A percentile compares a stretch with the other conserved stretches of the same genome.
Evolutionary conservation across 345 rosid species (phyloP).

Genomic region (Durio zibethinus): DNA sequence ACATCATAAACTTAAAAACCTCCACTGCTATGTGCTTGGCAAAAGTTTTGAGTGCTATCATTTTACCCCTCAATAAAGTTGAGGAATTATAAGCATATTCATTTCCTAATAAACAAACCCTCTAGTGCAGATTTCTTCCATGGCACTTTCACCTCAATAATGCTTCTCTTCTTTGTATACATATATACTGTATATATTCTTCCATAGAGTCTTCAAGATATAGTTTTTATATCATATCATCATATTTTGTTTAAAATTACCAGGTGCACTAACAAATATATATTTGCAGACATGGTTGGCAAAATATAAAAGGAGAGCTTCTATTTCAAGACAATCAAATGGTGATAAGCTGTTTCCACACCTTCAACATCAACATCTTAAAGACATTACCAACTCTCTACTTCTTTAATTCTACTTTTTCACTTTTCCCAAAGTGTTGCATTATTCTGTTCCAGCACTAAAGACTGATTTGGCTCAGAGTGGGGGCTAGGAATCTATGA

Average conservation of each 20-base stretch:
- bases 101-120: background rate
- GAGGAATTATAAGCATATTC: background rate
- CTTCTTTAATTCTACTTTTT: slow-evolving; percentile 10
- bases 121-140: too few species aligned
- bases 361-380: slow-evolving; percentile 12
- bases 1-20: background rate
- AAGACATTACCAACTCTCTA: background rate
- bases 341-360: slow-evolving; percentile 25
- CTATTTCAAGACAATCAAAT: background rate
- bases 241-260: too few species aligned
- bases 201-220: too few species aligned
- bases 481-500: slow-evolving; percentile 37
- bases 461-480: slow-evolving; percentile 21
- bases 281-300: background rate
- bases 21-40: background rate
- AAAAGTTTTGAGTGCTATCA: background rate
- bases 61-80: background rate
- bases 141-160: background rate
- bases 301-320: background rate
- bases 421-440: background rate
- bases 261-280: too few species aligned
- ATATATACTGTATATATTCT: too few species aligned
- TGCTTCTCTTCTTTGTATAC: too few species aligned
- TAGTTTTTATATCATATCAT: too few species aligned
- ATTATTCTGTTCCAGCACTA: slow-evolving; percentile 23